phyloP scores from a whole-genome alignment of 1,139 yeast species.

The Pichia sp. region DNA sequence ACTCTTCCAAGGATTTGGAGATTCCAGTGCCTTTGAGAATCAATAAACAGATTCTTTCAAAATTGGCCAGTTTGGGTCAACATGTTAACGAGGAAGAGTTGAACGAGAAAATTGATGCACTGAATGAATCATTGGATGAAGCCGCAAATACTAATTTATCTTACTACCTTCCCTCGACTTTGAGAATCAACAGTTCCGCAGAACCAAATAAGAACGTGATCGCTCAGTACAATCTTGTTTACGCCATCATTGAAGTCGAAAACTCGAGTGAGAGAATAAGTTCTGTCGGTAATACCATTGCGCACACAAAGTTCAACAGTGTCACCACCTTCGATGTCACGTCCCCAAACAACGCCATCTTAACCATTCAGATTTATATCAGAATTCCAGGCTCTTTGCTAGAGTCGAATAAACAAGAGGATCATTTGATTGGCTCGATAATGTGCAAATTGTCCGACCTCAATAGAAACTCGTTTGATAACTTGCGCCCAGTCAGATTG shows the following conservation, averaged over 20 bases:
- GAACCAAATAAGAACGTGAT: constrained; percentile 49
- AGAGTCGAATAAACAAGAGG: constrained; percentile 33
- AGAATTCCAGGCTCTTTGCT: constrained; percentile 67
- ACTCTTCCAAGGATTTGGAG: constrained; percentile 54
- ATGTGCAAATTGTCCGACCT: constrained; percentile 33
- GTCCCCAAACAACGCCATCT: constrained; percentile 40
- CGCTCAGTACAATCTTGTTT: constrained; percentile 35
- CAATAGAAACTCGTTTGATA: constrained; percentile 21
- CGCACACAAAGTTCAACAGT: constrained; percentile 71
- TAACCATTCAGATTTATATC: constrained; percentile 69
- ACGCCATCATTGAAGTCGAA: constrained; percentile 72
- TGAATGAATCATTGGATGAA: constrained; percentile 33
- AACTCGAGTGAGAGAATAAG: constrained; percentile 44
- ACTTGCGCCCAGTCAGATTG: constrained; percentile 34
- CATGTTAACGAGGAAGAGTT: constrained; percentile 39
- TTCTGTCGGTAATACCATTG: constrained; percentile 38
- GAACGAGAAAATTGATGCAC: constrained; percentile 38
- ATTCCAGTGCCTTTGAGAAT: constrained; percentile 50
- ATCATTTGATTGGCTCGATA: constrained; percentile 32
- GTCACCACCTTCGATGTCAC: constrained; percentile 91
- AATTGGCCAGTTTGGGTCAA: constrained; percentile 41
- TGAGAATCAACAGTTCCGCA: constrained; percentile 40
- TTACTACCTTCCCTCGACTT: constrained; percentile 59
- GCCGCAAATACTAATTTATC: constrained; percentile 33
- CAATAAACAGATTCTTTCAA: constrained; percentile 47